Evolutionary conservation across 106 monocot species (phyloP).

Genomic region (Phalaenopsis aphrodite): DNA sequence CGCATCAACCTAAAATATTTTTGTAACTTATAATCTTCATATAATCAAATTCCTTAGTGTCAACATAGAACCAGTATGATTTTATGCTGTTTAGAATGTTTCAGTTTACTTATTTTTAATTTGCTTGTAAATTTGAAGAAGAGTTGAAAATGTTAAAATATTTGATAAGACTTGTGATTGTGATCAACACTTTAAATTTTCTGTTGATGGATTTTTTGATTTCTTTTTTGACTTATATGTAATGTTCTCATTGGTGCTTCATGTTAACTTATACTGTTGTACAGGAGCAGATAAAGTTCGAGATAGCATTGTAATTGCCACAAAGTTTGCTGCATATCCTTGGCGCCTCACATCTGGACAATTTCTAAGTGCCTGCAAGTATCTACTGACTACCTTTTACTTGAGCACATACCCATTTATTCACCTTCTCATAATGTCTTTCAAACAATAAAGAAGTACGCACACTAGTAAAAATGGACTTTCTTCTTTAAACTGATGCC

Average conservation of each 20-base stretch:
- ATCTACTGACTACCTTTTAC: conserved; percentile 29
- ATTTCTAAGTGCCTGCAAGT: conserved; percentile 96
- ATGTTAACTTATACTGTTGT: conserved; percentile 5
- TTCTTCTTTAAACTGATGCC: background rate
- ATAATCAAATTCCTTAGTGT: too few species aligned
- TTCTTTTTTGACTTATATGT: background rate
- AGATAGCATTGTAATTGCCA: conserved; percentile 77
- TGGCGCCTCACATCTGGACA: conserved; percentile 90
- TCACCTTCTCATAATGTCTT: background rate
- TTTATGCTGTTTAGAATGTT: background rate
- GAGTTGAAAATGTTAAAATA: background rate
- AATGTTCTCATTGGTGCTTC: background rate
- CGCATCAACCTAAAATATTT: too few species aligned
- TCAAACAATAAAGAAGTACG: background rate
- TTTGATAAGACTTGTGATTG: background rate
- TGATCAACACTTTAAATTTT: background rate
- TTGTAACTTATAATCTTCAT: too few species aligned
- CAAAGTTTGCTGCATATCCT: conserved; percentile 99
- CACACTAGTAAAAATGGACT: background rate
- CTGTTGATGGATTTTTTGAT: background rate
- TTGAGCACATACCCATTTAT: conserved; percentile 4
- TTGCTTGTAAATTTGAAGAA: background rate
- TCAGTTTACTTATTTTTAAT: background rate
- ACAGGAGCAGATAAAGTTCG: conserved; percentile 42
- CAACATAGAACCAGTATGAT: background rate